Evolutionary conservation across 257 asterid species (phyloP), one percentile per base, ranked within the genome.

Genomic region (Dorcoceras hygrometricum): DNA sequence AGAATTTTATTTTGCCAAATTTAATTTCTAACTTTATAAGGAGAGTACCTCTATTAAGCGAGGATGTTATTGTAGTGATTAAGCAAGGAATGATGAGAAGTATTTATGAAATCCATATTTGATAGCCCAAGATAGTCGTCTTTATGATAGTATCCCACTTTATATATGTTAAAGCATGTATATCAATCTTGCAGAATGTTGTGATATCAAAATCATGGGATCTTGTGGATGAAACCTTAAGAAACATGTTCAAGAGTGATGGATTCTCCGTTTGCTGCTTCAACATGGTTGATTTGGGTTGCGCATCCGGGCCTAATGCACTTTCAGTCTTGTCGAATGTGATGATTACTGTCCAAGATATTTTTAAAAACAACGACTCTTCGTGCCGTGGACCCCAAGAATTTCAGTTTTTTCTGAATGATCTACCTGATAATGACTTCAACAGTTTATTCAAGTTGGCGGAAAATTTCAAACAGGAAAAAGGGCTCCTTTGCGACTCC

Each of bases 241-340:
- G 32, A 74, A 34, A 4, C 14, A 26, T 62, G 57, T 68, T 46
- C 25, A 23, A 9, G 22, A 20, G 3, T 11, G 46, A 36, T 11
- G 46, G 23, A 31, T 31, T 8, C 5, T 36, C 48, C 24, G 67
- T 67, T 4, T 56, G 53, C 54, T 64, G 76, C 55, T 46, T 75
- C 3, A 57, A 28, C 18, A 46, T 76, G 22, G 73, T 73, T 43
- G 80, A 76, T 16, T 43, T 76, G 64, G 80, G 74, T 11, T 71
- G 77, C 68, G 72, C 75, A 5, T 72, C 75, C 11, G 75, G 78
- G 34, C 73, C 73, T 10, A 77, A 77, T 51, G 48, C 81, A 8
- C n/a, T 77, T 2, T 11, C 25, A 28, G 54, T 50, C 29, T 34
- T 69, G 11, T 71, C 66, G 25, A 19, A 64, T 18, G 63, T 73